Percentiles rank a stretch among this genome's conserved stretches.
phyloP scores from a whole-genome alignment of 1,284 basidiomycete species.

The Ceratobasidium sp. region DNA sequence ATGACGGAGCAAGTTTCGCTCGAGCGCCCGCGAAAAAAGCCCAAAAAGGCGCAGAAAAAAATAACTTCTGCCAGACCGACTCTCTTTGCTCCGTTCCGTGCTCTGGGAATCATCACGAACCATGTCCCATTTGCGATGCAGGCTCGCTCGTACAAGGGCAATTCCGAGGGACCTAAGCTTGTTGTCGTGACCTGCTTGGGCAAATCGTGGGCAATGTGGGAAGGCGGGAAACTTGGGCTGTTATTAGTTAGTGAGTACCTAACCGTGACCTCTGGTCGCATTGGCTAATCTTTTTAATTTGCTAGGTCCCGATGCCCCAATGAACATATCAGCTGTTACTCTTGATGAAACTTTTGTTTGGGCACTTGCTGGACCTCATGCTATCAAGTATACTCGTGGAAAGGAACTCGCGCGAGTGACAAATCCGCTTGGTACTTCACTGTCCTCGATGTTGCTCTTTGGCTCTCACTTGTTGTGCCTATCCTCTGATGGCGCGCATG shows the following conservation, averaged over 20 bases:
- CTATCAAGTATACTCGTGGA: constrained; percentile 84
- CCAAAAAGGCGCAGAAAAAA: constrained; percentile 9
- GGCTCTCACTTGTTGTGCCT: constrained; percentile 81
- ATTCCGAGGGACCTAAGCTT: constrained; percentile 79
- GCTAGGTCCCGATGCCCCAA: constrained; percentile 77
- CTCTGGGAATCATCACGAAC: constrained; percentile 91
- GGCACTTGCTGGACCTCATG: constrained; percentile 71
- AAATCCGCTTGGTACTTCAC: constrained; percentile 67
- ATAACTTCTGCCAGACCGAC: constrained; percentile 1
- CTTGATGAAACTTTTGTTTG: constrained; percentile 90
- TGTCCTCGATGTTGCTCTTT: constrained; percentile 75
- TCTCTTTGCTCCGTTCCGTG: constrained; percentile 94
- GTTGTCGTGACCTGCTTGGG: constrained; percentile 91
- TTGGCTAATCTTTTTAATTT: constrained; percentile 15
- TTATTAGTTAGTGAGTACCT: constrained; percentile 84
- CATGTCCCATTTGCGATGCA: constrained; percentile 90
- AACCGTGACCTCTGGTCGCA: constrained; percentile 21
- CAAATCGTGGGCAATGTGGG: constrained; percentile 94
- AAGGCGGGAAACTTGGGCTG: constrained; percentile 89
- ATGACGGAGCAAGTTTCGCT: not conserved
- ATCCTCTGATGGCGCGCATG: constrained; percentile 77
- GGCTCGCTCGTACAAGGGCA: constrained; percentile 85
- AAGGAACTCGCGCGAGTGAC: constrained; percentile 66
- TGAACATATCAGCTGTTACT: constrained; percentile 75
- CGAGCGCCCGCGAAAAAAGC: constrained; percentile 30